phyloP scores from a whole-genome alignment of 495 filamentous ascomycete species.

The Opeltia flavorubescens region DNA sequence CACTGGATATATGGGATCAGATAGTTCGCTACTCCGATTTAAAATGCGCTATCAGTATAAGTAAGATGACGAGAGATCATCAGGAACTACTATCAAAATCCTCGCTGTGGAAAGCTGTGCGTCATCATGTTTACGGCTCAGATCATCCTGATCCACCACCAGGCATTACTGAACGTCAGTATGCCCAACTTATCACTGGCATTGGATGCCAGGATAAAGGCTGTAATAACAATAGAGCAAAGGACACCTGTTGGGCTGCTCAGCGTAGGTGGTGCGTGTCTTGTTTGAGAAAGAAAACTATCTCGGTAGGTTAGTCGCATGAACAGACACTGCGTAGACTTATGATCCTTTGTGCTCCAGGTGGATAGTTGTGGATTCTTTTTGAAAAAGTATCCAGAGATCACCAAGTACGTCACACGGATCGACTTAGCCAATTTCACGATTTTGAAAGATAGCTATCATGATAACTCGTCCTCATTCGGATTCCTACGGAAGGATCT shows the following conservation, averaged over 20 bases:
- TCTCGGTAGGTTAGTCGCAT: slow-evolving; percentile 2
- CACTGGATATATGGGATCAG: no score
- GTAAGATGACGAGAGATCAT: no score
- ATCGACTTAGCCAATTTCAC: no score
- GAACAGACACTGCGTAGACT: background rate
- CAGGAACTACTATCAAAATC: no score
- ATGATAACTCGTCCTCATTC: background rate
- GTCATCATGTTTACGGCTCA: slow-evolving; percentile 6
- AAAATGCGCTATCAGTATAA: no score
- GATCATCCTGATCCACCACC: slow-evolving; percentile 13
- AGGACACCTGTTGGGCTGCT: slow-evolving; percentile 16
- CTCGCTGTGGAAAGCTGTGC: slow-evolving; percentile 10
- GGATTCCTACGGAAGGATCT: background rate
- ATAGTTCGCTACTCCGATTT: no score
- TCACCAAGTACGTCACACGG: background rate
- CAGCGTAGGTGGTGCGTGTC: slow-evolving; percentile 9
- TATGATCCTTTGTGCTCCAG: background rate
- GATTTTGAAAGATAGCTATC: background rate
- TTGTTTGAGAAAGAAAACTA: slow-evolving; percentile 8
- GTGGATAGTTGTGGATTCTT: slow-evolving; percentile 2
- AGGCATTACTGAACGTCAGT: slow-evolving; percentile 10
- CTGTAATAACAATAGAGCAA: slow-evolving; percentile 9
- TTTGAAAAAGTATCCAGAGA: background rate
- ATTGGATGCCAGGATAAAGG: slow-evolving; percentile 10
- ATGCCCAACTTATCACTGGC: slow-evolving; percentile 11